Evolutionary conservation across 73 alveolate species (phyloP), one percentile per base, ranked within the genome.

Genomic region (Stentor coeruleus): DNA sequence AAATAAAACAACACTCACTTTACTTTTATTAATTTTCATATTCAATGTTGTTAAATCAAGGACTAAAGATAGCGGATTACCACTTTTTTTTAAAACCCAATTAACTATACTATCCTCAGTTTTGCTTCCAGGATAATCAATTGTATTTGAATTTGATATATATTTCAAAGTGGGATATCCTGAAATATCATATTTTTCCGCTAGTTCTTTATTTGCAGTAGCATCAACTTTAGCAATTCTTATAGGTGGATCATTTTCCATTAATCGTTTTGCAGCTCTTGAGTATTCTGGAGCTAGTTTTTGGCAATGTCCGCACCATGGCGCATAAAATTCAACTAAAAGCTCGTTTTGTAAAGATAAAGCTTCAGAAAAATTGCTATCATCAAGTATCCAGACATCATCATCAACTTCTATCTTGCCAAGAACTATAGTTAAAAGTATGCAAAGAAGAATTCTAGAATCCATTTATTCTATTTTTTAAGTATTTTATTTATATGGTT

Each of bases 261-360:
- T 91, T 30, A 92, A 84, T 4, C 92, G 91, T 73, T 88, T 87
- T n/a, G 99, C 99, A 35, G 97, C 97, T 89, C 94, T 91, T 84
- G 95, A 96, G 91, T 97, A 95, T 37, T 95, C 97, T 0, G 99
- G 99, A 37, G 95, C 97, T 14, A 97, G 91, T 11, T 86, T 82
- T 90, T 95, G 87, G 88, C 99, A 97, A 82, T 97, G 99, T 38
- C 99, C 99, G 83, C 99, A 93, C 99, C 99, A 96, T 15, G 98
- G 98, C 20, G 93, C 93, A 84, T 85, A 87, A 41, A 85, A 87
- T 80, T 85, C 87, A 59, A 87, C 91, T 20, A 75, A 35, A 66
- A 66, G n/a, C 40, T 66, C 79, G 14, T 37, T 26, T 31, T 66
- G 79, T 28, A 31, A 1, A 1, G 11, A 20, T 26, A 66, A 66